These are phyloP conservation scores for Aspergillus sp. DNA, from an alignment of 2,329 filamentous ascomycete genomes.

Conservation along the genomic window DNA sequence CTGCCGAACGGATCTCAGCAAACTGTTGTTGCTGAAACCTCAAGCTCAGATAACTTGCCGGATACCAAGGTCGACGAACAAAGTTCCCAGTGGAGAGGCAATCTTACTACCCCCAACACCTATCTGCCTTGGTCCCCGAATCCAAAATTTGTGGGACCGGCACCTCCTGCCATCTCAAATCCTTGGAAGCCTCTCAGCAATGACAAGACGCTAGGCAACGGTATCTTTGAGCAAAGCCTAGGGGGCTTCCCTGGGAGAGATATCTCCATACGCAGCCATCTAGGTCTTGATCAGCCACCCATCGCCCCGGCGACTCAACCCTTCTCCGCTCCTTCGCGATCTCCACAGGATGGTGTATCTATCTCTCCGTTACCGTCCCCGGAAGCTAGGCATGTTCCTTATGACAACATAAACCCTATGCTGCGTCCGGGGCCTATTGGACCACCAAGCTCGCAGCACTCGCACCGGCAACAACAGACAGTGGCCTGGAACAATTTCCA, in stretches of 20 bases:
- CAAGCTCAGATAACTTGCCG: slow-evolving; percentile 22
- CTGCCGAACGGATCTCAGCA: slow-evolving; percentile 34
- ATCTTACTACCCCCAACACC: slow-evolving; percentile 38
- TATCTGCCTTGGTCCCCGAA: slow-evolving; percentile 42
- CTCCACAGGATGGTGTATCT: slow-evolving; percentile 37
- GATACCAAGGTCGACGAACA: slow-evolving; percentile 38
- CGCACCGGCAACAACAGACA: slow-evolving; percentile 35
- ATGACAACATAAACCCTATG: slow-evolving; percentile 44
- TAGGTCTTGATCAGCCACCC: slow-evolving; percentile 42
- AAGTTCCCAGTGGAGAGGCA: slow-evolving; percentile 39
- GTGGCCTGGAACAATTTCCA: slow-evolving; percentile 50
- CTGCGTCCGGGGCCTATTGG: slow-evolving; percentile 49
- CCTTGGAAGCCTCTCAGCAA: slow-evolving; percentile 61
- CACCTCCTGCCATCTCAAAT: slow-evolving; percentile 45
- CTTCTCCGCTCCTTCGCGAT: slow-evolving; percentile 32
- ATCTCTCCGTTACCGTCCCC: slow-evolving; percentile 42
- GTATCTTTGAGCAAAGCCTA: slow-evolving; percentile 60
- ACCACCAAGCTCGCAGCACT: slow-evolving; percentile 43
- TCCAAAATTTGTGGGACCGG: slow-evolving; percentile 33
- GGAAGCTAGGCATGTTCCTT: slow-evolving; percentile 39
- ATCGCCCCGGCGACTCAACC: slow-evolving; percentile 36
- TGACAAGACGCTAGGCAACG: slow-evolving; percentile 63
- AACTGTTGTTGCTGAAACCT: slow-evolving; percentile 23
- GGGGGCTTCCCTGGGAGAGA: slow-evolving; percentile 51
- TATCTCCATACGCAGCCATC: slow-evolving; percentile 41